Base-by-base conservation (phyloP, 257 asterid genomes). In the Forsythia suspensa region DNA sequence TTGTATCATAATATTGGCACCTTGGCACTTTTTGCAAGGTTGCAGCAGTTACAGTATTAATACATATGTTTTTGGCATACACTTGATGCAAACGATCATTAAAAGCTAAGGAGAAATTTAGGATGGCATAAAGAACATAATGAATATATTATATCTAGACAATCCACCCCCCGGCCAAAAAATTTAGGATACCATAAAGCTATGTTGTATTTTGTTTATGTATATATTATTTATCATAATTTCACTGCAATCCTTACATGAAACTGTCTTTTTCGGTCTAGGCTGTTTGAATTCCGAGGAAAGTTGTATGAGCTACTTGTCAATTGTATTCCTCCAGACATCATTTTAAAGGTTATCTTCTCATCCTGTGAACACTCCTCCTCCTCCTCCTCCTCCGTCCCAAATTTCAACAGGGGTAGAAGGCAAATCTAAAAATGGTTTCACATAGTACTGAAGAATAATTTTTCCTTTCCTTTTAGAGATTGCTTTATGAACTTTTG, bases 211-310 rank as follows among this genome's bases (percentile, higher is more conserved):
- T 59, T 59, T 59, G 63, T 59, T 59, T 59, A 20, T 7, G 8
- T 20, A 20, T 10, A 43, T 52, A 9, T 41, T 11, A 52, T 68
- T 38, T 38, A 41, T 63, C 77, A 74, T 48, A 55, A 24, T 67
- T 21, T 69, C 29, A 57, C 51, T 18, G 68, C 67, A 36, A 36
- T 59, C 40, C 68, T 80, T 74, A 46, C 72, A 66, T 24, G 41
- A 40, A 70, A 51, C 21, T 71, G 37, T 61, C 21, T 0, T 80
- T 78, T 40, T 18, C 73, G 75, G n/a, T 78, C 34, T 85, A 96
- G 99, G 92, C 82, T 96, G 88, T 96, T 92, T 82, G 95, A 94
- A 86, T 95, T 96, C 81, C 89, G 99, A 78, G 99, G 98, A 74
- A 94, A 92, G 89, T 85, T 96, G 72, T 96, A 93, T 82, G 98